phyloP scores from a whole-genome alignment of 2,329 filamentous ascomycete species.

The Cercospora sp. region DNA sequence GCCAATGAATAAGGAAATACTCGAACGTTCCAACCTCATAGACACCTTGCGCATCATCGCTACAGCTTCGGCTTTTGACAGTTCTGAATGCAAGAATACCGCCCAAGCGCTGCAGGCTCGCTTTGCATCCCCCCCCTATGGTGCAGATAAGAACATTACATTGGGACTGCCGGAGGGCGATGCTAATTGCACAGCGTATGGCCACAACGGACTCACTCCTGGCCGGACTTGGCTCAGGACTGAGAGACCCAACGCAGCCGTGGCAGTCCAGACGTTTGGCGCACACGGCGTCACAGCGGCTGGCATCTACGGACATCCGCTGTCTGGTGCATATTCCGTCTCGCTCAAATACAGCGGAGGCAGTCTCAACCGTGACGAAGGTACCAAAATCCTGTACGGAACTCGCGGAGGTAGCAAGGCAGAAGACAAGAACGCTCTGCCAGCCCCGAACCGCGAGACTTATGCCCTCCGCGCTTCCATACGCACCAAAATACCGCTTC shows the following conservation, averaged over 20 bases:
- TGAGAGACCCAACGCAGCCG: too few relatives aligned
- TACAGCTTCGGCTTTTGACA: neutral
- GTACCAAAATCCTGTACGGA: neutral
- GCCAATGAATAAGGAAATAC: neutral
- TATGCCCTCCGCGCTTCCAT: neutral
- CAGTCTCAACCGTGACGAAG: neutral
- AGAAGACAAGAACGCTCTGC: neutral
- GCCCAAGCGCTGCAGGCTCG: neutral
- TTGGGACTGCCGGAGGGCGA: neutral
- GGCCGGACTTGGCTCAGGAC: neutral
- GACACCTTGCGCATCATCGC: neutral
- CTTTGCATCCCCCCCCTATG: neutral
- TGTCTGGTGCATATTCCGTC: neutral
- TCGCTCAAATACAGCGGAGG: neutral
- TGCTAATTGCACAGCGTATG: neutral
- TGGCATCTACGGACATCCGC: neutral
- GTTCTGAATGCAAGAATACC: neutral
- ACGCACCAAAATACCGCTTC: neutral
- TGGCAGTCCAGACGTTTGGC: neutral
- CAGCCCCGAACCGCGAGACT: neutral
- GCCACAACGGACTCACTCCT: neutral
- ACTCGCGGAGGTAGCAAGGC: neutral
- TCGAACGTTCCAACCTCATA: neutral
- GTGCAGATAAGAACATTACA: neutral
- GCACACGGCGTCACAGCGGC: neutral